Base-by-base conservation (phyloP, 148 eudicot genomes). In the Chenopodium quinoa region DNA sequence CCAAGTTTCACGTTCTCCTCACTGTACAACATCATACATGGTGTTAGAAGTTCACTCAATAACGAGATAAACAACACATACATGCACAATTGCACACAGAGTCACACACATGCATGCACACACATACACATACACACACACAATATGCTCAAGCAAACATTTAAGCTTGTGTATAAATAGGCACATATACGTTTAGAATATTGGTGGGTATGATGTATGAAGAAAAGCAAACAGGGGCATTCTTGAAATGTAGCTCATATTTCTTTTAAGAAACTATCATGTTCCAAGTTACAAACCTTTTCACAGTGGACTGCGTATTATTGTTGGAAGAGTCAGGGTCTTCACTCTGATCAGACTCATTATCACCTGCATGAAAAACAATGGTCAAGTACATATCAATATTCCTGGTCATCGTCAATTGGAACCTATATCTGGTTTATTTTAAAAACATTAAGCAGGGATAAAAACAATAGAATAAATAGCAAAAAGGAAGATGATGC, bases 341-440 rank as follows among this genome's bases (percentile, higher is more conserved):
- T 27, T 79, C 79, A 40, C 79, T 81, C 66, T 75, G 86, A 70
- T 90, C 92, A 82, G 86, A 78, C 60, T 86, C 95, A 87, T 90
- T 84, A 83, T 91, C 92, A 58, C 90, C 98, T 93, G 88, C 77
- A 86, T 50, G 69, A 64, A 75, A 78, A 80, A 68, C 76, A 75
- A n/a, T 73, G 63, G 19, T 78, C 16, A 46, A 80, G 77, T 46
- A 74, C 31, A 65, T 7, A 74, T 22, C n/a, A 76, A n/a, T 17
- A 29, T 22, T 23, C 50, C 67, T 46, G 60, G 13, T 54, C 73
- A 58, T 3, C 67, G 52, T 29, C 47, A 78, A 34, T 52, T 22
- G 48, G 54, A 46, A 40, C 44, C 20, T 54, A 19, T 47, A 75
- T 76, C 75, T n/a, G 9, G 34, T 52, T 22, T 66, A 50, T 31